Evolutionary conservation across 1,139 yeast genomes (phyloP), one percentile per base, ranked within the genome.

Genomic region (Chernovozyma aurita): DNA sequence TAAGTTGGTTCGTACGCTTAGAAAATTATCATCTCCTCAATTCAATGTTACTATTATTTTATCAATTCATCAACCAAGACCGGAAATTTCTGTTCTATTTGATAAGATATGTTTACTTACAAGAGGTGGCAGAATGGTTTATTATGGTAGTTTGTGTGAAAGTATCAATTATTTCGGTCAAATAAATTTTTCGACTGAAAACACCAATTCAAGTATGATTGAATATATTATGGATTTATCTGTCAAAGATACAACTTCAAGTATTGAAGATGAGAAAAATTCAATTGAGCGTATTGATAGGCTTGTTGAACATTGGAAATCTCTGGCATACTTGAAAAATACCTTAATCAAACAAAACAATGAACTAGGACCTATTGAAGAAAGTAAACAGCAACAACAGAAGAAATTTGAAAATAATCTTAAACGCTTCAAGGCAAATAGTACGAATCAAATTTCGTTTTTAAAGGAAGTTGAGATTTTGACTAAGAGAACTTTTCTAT

Each of bases 21-120:
- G 76, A 44, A 71, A 74, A 43, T 59, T 71, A 24, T 70, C 76
- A 14, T 59, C 66, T 3, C 61, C 68, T 0, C 72, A 69, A 37
- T 57, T 55, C 34, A 92, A 94, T 0, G 73, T 88, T 31, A 84
- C 94, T 0, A 70, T 86, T 24, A 66, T 86, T 4, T 62, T 85
- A 59, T 80, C 90, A 28, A 82, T 86, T 32, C 95, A 86, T 53
- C 95, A 87, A 52, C 96, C 95, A 1, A 62, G 95, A 37, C 76
- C 85, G 0, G 95, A 86, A 52, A 84, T 86, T 31, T 62, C 78
- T 13, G 53, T 57, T 29, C 56, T 85, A 30, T 82, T 87, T 48
- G 95, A 87, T 53, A 69, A 75, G 33, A 65, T 86, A 3, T 74
- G 90, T 38, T 69, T 87, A n/a, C 59, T 87, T 27, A 76, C 95